Percentiles rank a stretch among this genome's conserved stretches.
phyloP scores from a whole-genome alignment of 371 early-diverging fungal species.

The Rhizopus sp. region DNA sequence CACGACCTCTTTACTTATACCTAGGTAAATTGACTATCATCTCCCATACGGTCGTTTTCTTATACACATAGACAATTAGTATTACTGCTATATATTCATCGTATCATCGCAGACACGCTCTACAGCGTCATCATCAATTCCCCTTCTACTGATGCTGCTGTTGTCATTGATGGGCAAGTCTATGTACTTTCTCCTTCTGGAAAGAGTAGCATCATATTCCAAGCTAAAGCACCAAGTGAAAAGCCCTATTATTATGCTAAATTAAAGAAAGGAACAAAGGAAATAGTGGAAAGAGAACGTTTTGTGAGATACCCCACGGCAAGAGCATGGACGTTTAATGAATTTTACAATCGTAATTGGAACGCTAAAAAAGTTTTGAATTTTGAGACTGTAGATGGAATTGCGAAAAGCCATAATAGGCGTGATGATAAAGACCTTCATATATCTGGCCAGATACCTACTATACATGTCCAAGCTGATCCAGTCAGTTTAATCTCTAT shows the following conservation, averaged over 20 bases:
- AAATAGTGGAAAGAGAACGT: conserved; percentile 10
- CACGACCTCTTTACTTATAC: not conserved
- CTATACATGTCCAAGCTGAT: conserved; percentile 27
- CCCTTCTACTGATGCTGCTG: conserved; percentile 11
- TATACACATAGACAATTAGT: not conserved
- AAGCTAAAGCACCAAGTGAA: conserved; percentile 19
- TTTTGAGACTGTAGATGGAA: conserved; percentile 7
- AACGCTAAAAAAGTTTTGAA: conserved; percentile 5
- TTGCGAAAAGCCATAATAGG: conserved; percentile 16
- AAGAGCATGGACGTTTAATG: conserved; percentile 10
- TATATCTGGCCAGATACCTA: conserved; percentile 34
- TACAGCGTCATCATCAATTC: conserved; percentile 21
- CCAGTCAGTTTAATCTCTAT: conserved; percentile 23
- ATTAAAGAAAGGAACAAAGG: conserved; percentile 9
- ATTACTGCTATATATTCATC: not conserved
- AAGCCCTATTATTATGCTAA: conserved; percentile 18
- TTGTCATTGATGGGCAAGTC: conserved; percentile 8
- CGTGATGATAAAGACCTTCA: conserved; percentile 14
- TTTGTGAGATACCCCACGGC: conserved; percentile 11
- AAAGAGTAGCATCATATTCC: conserved; percentile 16
- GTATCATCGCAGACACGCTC: not conserved
- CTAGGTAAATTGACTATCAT: not conserved
- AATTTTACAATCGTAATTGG: conserved; percentile 24
- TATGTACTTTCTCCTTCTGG: conserved; percentile 8
- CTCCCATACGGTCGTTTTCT: no score